Evolutionary conservation across 1,139 yeast genomes (phyloP).

Genomic region (Blastobotrys petasosporus): DNA sequence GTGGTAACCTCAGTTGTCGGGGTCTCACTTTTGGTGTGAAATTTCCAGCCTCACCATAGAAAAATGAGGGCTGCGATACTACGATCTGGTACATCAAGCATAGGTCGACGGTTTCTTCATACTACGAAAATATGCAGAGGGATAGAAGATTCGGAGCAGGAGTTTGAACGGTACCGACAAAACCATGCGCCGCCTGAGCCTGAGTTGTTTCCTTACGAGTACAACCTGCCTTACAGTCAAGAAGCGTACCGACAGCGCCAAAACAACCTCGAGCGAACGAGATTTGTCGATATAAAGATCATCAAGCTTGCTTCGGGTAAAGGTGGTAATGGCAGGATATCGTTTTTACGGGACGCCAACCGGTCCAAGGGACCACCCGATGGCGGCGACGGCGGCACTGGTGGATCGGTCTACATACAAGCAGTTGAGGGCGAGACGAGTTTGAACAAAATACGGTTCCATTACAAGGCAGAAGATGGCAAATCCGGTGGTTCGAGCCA

Average conservation of each 20-base stretch:
- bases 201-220: slow-evolving; percentile 17
- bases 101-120: not conserved
- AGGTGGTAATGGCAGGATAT: slow-evolving; percentile 86
- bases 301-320: slow-evolving; percentile 66
- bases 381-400: slow-evolving; percentile 97
- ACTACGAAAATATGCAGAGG: slow-evolving; percentile 10
- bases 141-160: slow-evolving; percentile 19
- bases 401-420: slow-evolving; percentile 79
- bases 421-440: slow-evolving; percentile 62
- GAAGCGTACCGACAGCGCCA: slow-evolving; percentile 24
- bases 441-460: slow-evolving; percentile 60
- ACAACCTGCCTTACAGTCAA: slow-evolving; percentile 28
- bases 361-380: slow-evolving; percentile 89
- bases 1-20: too few species aligned
- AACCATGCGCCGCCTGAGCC: slow-evolving; percentile 22
- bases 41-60: too few species aligned
- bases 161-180: slow-evolving; percentile 17
- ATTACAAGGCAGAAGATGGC: slow-evolving; percentile 70
- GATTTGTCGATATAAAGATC: slow-evolving; percentile 54
- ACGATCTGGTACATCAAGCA: too few species aligned
- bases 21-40: too few species aligned
- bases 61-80: too few species aligned
- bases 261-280: slow-evolving; percentile 21
- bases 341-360: slow-evolving; percentile 83
- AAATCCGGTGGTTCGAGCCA: slow-evolving; percentile 66